Evolutionary conservation across 2,329 filamentous ascomycete species (phyloP).

Genomic region (Shiraia sp.): DNA sequence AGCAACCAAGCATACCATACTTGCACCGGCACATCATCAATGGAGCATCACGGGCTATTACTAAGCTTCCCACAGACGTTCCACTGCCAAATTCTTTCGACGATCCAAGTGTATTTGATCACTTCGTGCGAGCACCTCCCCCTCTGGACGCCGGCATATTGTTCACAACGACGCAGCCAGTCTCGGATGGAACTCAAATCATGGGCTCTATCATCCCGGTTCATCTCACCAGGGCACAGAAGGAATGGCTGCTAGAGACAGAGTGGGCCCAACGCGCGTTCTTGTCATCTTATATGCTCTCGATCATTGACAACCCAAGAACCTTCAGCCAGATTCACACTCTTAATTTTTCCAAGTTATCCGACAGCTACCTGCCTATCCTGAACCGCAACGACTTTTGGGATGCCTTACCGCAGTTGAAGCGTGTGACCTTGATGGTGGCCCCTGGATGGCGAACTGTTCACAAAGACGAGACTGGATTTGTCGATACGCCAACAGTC

Average conservation of each 20-base stretch:
- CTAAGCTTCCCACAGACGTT: constrained; percentile 22
- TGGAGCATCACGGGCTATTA: constrained; percentile 19
- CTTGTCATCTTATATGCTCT: constrained; percentile 68
- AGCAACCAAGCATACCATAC: constrained; percentile 35
- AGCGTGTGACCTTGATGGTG: constrained; percentile 61
- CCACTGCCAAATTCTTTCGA: constrained; percentile 24
- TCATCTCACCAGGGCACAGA: constrained; percentile 64
- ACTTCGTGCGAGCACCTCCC: constrained; percentile 18
- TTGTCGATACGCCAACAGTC: constrained; percentile 54
- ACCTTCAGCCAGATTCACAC: constrained; percentile 61
- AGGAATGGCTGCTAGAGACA: constrained; percentile 69
- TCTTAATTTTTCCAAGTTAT: constrained; percentile 67
- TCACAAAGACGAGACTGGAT: constrained; percentile 55
- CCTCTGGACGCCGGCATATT: constrained; percentile 32
- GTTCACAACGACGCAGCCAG: constrained; percentile 35
- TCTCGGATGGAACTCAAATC: constrained; percentile 28
- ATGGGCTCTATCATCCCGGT: constrained; percentile 54
- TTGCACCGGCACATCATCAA: constrained; percentile 32
- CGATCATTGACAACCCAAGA: constrained; percentile 62
- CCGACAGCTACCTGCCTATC: constrained; percentile 62
- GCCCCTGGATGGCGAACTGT: constrained; percentile 70
- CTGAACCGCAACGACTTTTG: constrained; percentile 65
- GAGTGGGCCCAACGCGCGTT: constrained; percentile 72
- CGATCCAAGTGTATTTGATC: constrained; percentile 23
- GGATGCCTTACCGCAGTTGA: constrained; percentile 59